Percentiles rank a stretch among this genome's conserved stretches.
Evolutionary conservation across 23 red algal genomes (phyloP).

Genomic region (Gracilariopsis chorda): DNA sequence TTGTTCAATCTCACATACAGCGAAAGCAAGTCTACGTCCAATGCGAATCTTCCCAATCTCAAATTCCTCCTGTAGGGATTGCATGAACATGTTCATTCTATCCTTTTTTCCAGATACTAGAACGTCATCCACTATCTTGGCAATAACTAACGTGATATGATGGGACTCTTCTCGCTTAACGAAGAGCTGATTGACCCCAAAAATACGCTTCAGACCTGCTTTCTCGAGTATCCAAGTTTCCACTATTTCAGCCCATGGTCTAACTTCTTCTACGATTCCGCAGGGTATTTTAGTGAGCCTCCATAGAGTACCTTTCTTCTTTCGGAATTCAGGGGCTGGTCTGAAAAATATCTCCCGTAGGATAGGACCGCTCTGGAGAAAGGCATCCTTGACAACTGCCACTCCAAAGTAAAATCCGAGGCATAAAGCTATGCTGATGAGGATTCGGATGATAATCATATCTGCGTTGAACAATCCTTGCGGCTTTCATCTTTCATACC

Average conservation of each 20-base stretch:
- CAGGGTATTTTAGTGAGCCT: slow-evolving; percentile 23
- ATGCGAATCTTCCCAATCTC: neutral
- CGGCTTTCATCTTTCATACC: neutral
- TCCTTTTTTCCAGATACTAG: neutral
- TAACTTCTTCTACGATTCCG: slow-evolving; percentile 39
- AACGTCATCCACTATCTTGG: slow-evolving; percentile 29
- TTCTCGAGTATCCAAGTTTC: slow-evolving; percentile 12
- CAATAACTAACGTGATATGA: neutral
- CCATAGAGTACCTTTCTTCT: slow-evolving; percentile 22
- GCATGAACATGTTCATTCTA: neutral
- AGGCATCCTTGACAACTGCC: slow-evolving; percentile 28
- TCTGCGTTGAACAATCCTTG: neutral
- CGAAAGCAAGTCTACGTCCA: neutral
- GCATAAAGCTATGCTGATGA: neutral
- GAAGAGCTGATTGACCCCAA: slow-evolving; percentile 24
- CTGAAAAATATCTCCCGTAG: slow-evolving; percentile 6
- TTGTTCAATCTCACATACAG: slow-evolving; percentile 1
- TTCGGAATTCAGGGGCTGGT: neutral
- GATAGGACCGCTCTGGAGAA: slow-evolving; percentile 28
- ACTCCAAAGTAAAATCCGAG: neutral
- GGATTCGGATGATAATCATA: neutral
- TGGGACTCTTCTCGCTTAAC: neutral
- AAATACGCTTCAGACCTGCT: neutral
- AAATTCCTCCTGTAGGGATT: neutral
- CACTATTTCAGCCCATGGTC: slow-evolving; percentile 8